A percentile compares a stretch with the other conserved stretches of the same genome.
Evolutionary conservation across 2,329 filamentous ascomycete genomes (phyloP).

Genomic region (Alternaria arborescens): DNA sequence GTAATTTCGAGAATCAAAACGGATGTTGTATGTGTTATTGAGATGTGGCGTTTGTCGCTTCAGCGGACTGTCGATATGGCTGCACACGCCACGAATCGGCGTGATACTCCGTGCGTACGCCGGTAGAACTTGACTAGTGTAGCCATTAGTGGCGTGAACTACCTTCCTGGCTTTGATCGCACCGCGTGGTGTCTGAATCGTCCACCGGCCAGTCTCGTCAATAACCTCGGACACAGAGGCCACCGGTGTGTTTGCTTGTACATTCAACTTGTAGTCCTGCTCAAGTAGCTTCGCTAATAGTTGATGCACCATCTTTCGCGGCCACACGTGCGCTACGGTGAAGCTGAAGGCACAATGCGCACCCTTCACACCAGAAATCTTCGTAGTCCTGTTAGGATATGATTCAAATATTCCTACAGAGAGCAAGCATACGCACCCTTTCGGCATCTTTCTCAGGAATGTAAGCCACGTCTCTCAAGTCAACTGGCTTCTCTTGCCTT

Average conservation of each 20-base stretch:
- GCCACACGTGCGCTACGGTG: slow-evolving; percentile 8
- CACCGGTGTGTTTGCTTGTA: slow-evolving; percentile 7
- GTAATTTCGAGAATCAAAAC: slow-evolving; percentile 8
- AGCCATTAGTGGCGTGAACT: slow-evolving; percentile 4
- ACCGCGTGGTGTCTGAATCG: slow-evolving; percentile 2
- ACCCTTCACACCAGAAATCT: slow-evolving; percentile 7
- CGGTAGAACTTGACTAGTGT: slow-evolving; percentile 3
- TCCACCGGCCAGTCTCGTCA: not conserved
- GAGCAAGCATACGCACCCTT: not conserved
- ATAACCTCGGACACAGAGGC: not conserved
- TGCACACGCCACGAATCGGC: slow-evolving; percentile 6
- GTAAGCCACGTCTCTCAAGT: slow-evolving; percentile 1
- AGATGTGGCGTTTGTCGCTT: slow-evolving; percentile 2
- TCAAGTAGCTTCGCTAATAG: not conserved
- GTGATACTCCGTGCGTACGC: slow-evolving; percentile 1
- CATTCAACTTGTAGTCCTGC: not conserved
- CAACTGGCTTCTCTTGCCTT: not conserved
- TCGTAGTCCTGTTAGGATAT: not conserved
- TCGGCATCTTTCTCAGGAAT: not conserved
- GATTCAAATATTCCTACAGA: no score
- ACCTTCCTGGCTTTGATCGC: slow-evolving; percentile 4
- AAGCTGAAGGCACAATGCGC: slow-evolving; percentile 1
- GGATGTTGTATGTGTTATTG: slow-evolving; percentile 1
- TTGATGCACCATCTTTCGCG: slow-evolving; percentile 9
- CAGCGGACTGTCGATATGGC: not conserved